A percentile compares a stretch with the other conserved stretches of the same genome.
Evolutionary conservation across 129 eudicot genomes (phyloP).

Genomic region (Oenanthe sinensis): DNA sequence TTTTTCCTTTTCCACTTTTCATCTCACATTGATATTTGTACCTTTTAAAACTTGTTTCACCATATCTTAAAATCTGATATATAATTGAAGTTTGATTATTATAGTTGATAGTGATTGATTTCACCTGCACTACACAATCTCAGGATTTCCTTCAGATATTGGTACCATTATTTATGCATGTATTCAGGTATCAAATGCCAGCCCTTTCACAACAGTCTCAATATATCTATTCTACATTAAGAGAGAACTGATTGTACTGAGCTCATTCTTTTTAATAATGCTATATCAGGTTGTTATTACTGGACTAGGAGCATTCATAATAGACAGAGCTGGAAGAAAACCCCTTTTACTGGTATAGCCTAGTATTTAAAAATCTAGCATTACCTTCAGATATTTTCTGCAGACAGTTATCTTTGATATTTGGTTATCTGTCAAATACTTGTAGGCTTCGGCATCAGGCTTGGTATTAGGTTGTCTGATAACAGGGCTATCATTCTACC

Average conservation of each 20-base stretch:
- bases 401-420: not conserved
- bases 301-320: slow-evolving; percentile 34
- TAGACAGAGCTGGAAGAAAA: slow-evolving; percentile 64
- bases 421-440: not conserved
- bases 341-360: slow-evolving; percentile 56
- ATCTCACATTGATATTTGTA: not conserved
- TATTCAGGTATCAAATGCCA: slow-evolving; percentile 34
- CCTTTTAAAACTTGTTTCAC: not conserved
- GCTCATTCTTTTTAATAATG: not conserved
- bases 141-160: slow-evolving; percentile 64
- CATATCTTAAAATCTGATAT: not conserved
- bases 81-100: not conserved
- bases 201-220: not conserved
- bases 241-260: slow-evolving; percentile 1
- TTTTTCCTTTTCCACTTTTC: not conserved
- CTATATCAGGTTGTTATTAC: slow-evolving; percentile 44
- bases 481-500: slow-evolving; percentile 56
- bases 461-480: slow-evolving; percentile 61
- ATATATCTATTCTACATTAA: not conserved
- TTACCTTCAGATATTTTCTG: slow-evolving; percentile 1
- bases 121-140: slow-evolving; percentile 1
- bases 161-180: slow-evolving; percentile 60
- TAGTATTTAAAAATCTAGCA: slow-evolving; percentile 1
- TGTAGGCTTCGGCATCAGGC: slow-evolving; percentile 72
- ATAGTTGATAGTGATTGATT: not conserved